Evolutionary conservation across 257 asterid genomes (phyloP).

Genomic region (Nicotiana undulata): DNA sequence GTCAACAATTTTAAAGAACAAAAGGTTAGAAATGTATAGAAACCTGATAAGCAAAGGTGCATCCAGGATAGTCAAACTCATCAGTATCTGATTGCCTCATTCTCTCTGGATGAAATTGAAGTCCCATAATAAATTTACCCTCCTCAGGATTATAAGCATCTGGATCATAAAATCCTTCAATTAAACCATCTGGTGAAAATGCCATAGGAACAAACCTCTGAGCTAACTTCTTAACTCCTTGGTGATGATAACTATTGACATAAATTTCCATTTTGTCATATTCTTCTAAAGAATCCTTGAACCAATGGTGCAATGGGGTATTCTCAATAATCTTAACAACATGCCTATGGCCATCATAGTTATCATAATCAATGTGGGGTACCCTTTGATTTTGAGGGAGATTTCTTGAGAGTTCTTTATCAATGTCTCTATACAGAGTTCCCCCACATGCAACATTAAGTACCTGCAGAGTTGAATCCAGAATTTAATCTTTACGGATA

Average conservation of each 20-base stretch:
- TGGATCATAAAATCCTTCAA: slow-evolving; percentile 81
- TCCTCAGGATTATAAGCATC: slow-evolving; percentile 69
- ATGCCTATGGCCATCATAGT: slow-evolving; percentile 74
- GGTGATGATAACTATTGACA: slow-evolving; percentile 89
- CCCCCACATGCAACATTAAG: slow-evolving; percentile 89
- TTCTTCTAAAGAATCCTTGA: slow-evolving; percentile 38
- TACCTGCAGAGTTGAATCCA: neutral
- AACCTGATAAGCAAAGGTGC: slow-evolving; percentile 39
- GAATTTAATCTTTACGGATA: neutral
- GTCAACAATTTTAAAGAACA: too few species aligned
- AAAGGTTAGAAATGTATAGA: neutral
- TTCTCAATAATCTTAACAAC: slow-evolving; percentile 36
- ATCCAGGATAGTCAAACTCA: slow-evolving; percentile 73
- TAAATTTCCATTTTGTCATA: slow-evolving; percentile 32
- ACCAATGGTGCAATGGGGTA: slow-evolving; percentile 73
- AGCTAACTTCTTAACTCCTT: slow-evolving; percentile 72
- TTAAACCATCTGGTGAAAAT: slow-evolving; percentile 63
- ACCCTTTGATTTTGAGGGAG: slow-evolving; percentile 18
- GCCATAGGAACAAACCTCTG: slow-evolving; percentile 82
- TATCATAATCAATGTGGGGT: slow-evolving; percentile 58
- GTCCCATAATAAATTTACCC: slow-evolving; percentile 84
- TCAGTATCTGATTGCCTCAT: slow-evolving; percentile 59
- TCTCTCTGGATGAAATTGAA: slow-evolving; percentile 85
- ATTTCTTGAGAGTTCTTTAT: slow-evolving; percentile 33
- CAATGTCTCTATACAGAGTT: slow-evolving; percentile 67